These are phyloP conservation scores for Pseudogymnoascus verrucosus DNA, from an alignment of 2,329 filamentous ascomycete species.

Conservation along the genomic window DNA sequence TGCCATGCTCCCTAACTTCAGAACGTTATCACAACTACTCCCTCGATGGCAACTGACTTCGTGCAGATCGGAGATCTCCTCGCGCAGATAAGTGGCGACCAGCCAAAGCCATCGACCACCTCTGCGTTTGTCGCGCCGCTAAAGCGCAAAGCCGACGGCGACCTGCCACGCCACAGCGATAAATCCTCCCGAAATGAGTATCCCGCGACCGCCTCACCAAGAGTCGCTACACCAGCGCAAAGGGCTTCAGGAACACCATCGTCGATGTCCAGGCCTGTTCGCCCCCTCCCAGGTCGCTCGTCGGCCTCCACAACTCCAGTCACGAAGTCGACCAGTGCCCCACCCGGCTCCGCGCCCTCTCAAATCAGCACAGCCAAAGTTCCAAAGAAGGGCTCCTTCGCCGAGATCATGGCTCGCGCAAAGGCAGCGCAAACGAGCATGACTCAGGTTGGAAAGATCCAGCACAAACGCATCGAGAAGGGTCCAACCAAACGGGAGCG, in stretches of 20 bases:
- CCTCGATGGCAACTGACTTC: conserved; percentile 17
- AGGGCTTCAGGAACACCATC: conserved; percentile 18
- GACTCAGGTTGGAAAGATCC: conserved; percentile 61
- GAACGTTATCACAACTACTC: background rate
- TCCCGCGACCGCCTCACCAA: conserved; percentile 20
- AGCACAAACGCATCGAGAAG: conserved; percentile 66
- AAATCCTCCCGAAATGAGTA: conserved; percentile 36
- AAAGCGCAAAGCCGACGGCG: conserved; percentile 53
- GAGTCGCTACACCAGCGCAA: conserved; percentile 16
- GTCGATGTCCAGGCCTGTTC: conserved; percentile 24
- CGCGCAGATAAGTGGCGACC: conserved; percentile 52
- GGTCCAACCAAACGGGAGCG: conserved; percentile 45
- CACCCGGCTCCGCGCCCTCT: background rate
- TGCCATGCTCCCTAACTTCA: background rate
- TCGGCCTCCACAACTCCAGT: conserved; percentile 29
- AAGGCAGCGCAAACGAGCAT: conserved; percentile 55
- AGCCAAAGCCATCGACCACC: conserved; percentile 27
- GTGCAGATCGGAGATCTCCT: conserved; percentile 48
- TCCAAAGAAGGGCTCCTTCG: conserved; percentile 66
- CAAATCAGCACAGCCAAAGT: conserved; percentile 22
- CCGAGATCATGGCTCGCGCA: conserved; percentile 65
- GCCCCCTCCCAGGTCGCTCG: conserved; percentile 1
- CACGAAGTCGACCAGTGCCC: conserved; percentile 26
- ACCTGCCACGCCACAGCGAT: conserved; percentile 33
- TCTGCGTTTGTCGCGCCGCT: conserved; percentile 27